These are phyloP conservation scores for Lojkania enalia DNA, from an alignment of 2,329 filamentous ascomycete genomes.

Conservation along the genomic window DNA sequence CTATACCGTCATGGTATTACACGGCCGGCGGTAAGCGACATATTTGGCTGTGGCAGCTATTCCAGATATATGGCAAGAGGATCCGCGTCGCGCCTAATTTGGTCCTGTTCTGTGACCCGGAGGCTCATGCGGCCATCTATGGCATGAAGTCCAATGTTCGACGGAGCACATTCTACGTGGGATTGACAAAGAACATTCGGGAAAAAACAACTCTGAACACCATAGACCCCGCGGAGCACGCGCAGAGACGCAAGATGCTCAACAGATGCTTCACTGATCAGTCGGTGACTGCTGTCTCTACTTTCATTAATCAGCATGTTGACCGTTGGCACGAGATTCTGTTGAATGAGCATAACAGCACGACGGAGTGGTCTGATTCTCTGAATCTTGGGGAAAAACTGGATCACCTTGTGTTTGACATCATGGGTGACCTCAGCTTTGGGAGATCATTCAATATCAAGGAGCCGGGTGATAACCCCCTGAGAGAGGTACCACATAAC, in stretches of 20 bases:
- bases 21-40: slow-evolving; percentile 17
- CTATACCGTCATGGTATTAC: slow-evolving; percentile 16
- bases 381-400: slow-evolving; percentile 15
- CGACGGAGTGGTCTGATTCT: slow-evolving; percentile 12
- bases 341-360: slow-evolving; percentile 2
- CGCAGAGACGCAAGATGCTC: slow-evolving; percentile 6
- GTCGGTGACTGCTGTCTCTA: slow-evolving; percentile 4
- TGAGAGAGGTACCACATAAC: slow-evolving; percentile 5
- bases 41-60: slow-evolving; percentile 19
- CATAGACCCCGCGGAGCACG: slow-evolving; percentile 8
- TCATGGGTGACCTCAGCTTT: slow-evolving; percentile 12
- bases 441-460: slow-evolving; percentile 9
- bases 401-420: slow-evolving; percentile 15
- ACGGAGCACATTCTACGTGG: slow-evolving; percentile 13
- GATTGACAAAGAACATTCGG: slow-evolving; percentile 6
- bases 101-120: slow-evolving; percentile 10
- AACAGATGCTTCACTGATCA: slow-evolving; percentile 9
- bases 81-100: slow-evolving; percentile 13
- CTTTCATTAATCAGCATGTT: slow-evolving; percentile 12
- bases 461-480: slow-evolving; percentile 6
- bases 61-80: slow-evolving; percentile 12
- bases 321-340: slow-evolving; percentile 17
- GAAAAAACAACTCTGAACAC: slow-evolving; percentile 10
- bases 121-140: slow-evolving; percentile 12
- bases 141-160: slow-evolving; percentile 14